Evolutionary conservation across 495 filamentous ascomycete genomes (phyloP).

Genomic region (Pseudotulostoma volvatum): DNA sequence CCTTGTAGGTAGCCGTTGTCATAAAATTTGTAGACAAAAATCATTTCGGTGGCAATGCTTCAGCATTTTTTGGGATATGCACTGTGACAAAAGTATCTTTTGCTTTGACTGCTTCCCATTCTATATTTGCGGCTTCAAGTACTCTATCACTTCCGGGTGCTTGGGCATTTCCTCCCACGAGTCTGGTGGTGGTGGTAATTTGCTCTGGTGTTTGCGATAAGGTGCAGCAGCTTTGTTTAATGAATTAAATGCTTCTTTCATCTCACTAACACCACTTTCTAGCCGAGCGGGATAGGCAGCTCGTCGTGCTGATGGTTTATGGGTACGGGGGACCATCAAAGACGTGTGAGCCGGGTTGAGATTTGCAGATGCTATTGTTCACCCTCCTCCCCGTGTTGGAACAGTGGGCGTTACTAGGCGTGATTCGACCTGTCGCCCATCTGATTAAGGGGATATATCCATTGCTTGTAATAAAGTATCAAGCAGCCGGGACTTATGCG

Average conservation of each 20-base stretch:
- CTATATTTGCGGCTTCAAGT: not conserved
- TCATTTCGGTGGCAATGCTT: slow-evolving; percentile 2
- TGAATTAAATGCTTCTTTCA: not conserved
- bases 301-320: not conserved
- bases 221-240: not conserved
- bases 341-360: not conserved
- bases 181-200: not conserved
- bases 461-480: too few species aligned
- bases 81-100: not conserved
- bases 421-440: not conserved
- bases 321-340: not conserved
- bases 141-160: not conserved
- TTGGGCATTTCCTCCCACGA: not conserved
- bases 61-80: not conserved
- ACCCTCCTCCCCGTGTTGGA: not conserved
- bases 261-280: not conserved
- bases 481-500: not conserved
- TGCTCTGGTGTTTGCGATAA: not conserved
- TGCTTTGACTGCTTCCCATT: not conserved
- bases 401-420: not conserved
- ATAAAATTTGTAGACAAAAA: slow-evolving; percentile 12
- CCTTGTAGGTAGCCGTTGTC: slow-evolving; percentile 9
- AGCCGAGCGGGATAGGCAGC: not conserved
- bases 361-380: not conserved
- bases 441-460: not conserved